Evolutionary conservation across 2,329 filamentous ascomycete genomes (phyloP), one percentile per base, ranked within the genome.

Genomic region (Phialocephala subalpina): DNA sequence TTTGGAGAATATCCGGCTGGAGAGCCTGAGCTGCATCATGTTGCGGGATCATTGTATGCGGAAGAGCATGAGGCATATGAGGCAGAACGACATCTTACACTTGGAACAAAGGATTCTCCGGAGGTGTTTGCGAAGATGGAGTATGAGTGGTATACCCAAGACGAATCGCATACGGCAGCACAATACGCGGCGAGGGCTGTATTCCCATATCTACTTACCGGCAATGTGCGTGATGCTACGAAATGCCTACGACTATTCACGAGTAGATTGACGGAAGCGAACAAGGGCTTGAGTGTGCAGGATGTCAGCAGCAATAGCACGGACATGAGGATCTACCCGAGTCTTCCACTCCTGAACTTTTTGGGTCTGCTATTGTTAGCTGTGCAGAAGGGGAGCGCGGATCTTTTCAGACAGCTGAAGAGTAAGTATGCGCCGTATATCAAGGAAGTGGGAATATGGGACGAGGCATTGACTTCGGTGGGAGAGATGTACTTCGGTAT

Each of bases 401-500:
- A 97, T 73, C 81, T 97, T 58, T 99, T 92, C 82, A 89, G 89
- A 75, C 91, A 94, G 78, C 82, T 99, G 72, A 88, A 90, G 73
- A 87, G 86, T 67, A 96, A 97, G 77, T 99, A 98, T 79, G 87
- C 89, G 42, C 78, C 83, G 6, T 88, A 97, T 74, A 86, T 98
- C 66, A 89, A 89, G 73, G 95, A 98, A 73, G 83, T 89, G 0
- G 87, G 87, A 5, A 84, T 85, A 14, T 98, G 95, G 95, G 87
- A 89, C 38, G 94, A 93, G 76, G 86, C 93, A 27, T 82, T 99
- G 67, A 91, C 94, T 73, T 90, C 93, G 78, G 90, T 99, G 73
- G 95, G 92, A 58, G 95, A 99, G 82, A 94, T 97, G 88, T 99
- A 98, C 83, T 99, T 99, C 81, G 90, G 90, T 40, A 97, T 99